Evolutionary conservation across 176 grass and related monocot species (phyloP).

Genomic region (Oryza australiensis): DNA sequence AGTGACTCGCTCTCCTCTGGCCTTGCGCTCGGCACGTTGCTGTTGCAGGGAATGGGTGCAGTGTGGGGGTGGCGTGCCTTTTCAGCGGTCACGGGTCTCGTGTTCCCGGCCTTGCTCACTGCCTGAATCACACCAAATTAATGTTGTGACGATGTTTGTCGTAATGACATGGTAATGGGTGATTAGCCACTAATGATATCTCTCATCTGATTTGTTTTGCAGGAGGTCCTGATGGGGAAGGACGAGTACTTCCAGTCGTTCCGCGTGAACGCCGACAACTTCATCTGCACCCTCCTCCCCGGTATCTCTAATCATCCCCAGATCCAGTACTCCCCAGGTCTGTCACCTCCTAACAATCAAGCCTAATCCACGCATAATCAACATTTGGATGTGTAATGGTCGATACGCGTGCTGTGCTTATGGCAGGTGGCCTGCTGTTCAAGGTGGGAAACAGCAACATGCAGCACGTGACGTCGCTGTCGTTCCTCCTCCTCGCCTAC

Average conservation of each 20-base stretch:
- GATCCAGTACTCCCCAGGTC: conserved; percentile 87
- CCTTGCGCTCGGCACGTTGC: neutral
- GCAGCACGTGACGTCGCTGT: conserved; percentile 95
- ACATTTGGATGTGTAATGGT: neutral
- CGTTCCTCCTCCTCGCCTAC: conserved; percentile 89
- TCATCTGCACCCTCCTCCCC: conserved; percentile 92
- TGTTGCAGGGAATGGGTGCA: neutral
- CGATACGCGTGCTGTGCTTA: neutral
- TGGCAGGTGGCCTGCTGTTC: conserved; percentile 70
- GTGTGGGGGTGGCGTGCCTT: neutral
- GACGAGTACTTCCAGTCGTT: conserved; percentile 86
- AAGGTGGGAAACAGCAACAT: conserved; percentile 96
- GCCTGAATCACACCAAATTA: neutral
- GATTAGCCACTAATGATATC: neutral
- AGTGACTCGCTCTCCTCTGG: neutral
- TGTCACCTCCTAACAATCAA: neutral
- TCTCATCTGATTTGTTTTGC: neutral
- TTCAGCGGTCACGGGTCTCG: conserved; percentile 18
- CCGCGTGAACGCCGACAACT: conserved; percentile 78
- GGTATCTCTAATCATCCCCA: conserved; percentile 75
- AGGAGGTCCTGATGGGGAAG: conserved; percentile 96
- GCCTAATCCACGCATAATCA: neutral
- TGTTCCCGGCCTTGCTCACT: neutral
- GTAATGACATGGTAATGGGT: neutral
- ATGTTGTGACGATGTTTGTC: neutral